Percentiles rank a stretch among this genome's conserved stretches.
Evolutionary conservation across 2,329 filamentous ascomycete species (phyloP).

Genomic region (Paraconiothyrium sp.): DNA sequence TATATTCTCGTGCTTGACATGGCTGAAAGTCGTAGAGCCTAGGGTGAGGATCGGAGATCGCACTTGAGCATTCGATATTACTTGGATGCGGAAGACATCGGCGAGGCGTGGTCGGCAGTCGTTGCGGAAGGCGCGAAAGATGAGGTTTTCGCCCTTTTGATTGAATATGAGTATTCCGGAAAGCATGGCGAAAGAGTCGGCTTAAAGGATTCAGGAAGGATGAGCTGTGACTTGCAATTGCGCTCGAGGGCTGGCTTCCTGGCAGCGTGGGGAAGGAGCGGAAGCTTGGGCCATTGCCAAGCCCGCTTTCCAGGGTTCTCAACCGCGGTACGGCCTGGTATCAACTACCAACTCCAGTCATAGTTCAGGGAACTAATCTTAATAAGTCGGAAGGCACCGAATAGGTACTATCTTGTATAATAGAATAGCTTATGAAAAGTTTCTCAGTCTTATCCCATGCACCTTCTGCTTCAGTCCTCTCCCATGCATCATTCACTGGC

Average conservation of each 20-base stretch:
- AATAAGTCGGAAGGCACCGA: no score
- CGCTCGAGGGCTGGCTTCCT: neutral
- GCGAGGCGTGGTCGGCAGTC: conserved; percentile 97
- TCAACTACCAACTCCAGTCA: neutral
- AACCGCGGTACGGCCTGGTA: neutral
- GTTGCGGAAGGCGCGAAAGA: conserved; percentile 98
- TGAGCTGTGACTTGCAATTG: neutral
- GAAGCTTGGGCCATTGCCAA: conserved; percentile 13
- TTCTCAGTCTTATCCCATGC: no score
- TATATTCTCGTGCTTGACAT: conserved; percentile 99
- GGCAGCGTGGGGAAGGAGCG: conserved; percentile 9
- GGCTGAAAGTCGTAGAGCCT: conserved; percentile 97
- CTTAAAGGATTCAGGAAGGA: neutral
- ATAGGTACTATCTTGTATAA: no score
- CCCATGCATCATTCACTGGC: no score
- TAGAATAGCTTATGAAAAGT: no score
- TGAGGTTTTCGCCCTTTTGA: conserved; percentile 99
- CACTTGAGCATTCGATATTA: conserved; percentile 97
- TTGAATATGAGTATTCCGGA: conserved; percentile 99
- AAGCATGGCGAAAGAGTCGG: conserved; percentile 69
- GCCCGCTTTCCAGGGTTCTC: neutral
- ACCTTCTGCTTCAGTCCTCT: no score
- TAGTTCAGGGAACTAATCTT: neutral
- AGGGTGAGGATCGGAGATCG: conserved; percentile 97
- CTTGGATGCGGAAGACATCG: conserved; percentile 99